phyloP scores from a whole-genome alignment of 495 filamentous ascomycete species.

The Neurospora terricola region DNA sequence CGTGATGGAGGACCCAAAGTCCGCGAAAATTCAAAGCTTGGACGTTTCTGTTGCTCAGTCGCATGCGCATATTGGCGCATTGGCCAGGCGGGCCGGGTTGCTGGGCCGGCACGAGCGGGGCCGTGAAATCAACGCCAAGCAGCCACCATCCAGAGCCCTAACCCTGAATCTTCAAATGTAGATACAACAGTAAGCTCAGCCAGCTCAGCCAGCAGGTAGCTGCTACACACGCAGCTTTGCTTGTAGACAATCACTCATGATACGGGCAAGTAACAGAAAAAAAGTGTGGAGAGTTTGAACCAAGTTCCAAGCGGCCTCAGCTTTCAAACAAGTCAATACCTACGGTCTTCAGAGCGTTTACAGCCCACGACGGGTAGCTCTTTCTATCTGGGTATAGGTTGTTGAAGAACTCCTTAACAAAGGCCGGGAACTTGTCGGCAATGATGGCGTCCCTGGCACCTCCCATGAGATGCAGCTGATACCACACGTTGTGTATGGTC shows the following conservation, averaged over 20 bases:
- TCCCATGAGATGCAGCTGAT: slow-evolving; percentile 74
- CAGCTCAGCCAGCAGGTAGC: not conserved
- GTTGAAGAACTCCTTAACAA: slow-evolving; percentile 67
- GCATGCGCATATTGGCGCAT: not conserved
- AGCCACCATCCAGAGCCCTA: not conserved
- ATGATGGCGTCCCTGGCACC: slow-evolving; percentile 67
- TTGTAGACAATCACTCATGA: not conserved
- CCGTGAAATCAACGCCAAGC: not conserved
- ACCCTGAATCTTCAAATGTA: not conserved
- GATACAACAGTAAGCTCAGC: not conserved
- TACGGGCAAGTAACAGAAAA: not conserved
- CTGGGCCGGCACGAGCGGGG: not conserved
- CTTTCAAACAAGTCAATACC: slow-evolving; percentile 59
- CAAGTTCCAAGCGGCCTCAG: slow-evolving; percentile 2
- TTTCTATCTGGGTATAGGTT: slow-evolving; percentile 57
- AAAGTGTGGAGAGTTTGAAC: not conserved
- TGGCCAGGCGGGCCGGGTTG: not conserved
- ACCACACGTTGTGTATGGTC: slow-evolving; percentile 91
- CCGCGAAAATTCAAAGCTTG: not conserved
- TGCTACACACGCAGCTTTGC: not conserved
- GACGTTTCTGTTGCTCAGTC: not conserved
- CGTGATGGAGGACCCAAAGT: not conserved
- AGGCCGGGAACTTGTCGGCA: slow-evolving; percentile 70
- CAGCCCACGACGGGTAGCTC: slow-evolving; percentile 73
- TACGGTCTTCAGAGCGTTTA: slow-evolving; percentile 72